Conservation (phyloP, 305 asterid genomes). For the Rubia balearica region DNA sequence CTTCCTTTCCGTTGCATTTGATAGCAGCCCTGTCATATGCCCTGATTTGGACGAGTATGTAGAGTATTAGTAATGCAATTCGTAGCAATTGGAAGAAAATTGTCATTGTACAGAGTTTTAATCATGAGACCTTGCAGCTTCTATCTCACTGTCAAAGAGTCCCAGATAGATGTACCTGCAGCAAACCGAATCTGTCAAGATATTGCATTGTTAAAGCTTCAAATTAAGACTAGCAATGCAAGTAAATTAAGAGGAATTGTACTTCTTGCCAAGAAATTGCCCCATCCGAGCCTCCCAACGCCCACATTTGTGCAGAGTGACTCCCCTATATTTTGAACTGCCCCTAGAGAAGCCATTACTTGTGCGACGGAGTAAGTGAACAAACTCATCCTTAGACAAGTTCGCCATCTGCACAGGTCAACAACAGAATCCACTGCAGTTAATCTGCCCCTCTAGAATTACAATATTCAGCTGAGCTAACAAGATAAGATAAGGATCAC, state of each 20-base stretch:
- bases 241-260: slow-evolving; percentile 20
- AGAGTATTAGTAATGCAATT: slow-evolving; percentile 13
- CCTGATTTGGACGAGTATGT: slow-evolving; percentile 33
- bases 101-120: slow-evolving; percentile 1
- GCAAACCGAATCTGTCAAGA: slow-evolving; percentile 17
- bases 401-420: slow-evolving; percentile 50
- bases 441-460: background rate
- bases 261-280: slow-evolving; percentile 98
- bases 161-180: slow-evolving; percentile 94
- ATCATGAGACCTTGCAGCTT: slow-evolving; percentile 77
- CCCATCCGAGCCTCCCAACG: slow-evolving; percentile 99
- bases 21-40: slow-evolving; percentile 94
- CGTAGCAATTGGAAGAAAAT: background rate
- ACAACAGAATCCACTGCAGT: slow-evolving; percentile 13
- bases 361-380: slow-evolving; percentile 85
- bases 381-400: slow-evolving; percentile 85
- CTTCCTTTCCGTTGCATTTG: slow-evolving; percentile 83
- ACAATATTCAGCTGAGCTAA: background rate
- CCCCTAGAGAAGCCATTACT: slow-evolving; percentile 95
- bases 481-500: slow-evolving; percentile 2
- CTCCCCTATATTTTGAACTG: slow-evolving; percentile 89
- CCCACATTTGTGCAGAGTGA: slow-evolving; percentile 91
- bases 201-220: slow-evolving; percentile 1
- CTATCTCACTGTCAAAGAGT: slow-evolving; percentile 79
- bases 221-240: background rate